A percentile compares a stretch with the other conserved stretches of the same genome.
These are phyloP conservation scores for Musa troglodytarum DNA, from an alignment of 176 grass and related monocot species.

Conservation along the genomic window DNA sequence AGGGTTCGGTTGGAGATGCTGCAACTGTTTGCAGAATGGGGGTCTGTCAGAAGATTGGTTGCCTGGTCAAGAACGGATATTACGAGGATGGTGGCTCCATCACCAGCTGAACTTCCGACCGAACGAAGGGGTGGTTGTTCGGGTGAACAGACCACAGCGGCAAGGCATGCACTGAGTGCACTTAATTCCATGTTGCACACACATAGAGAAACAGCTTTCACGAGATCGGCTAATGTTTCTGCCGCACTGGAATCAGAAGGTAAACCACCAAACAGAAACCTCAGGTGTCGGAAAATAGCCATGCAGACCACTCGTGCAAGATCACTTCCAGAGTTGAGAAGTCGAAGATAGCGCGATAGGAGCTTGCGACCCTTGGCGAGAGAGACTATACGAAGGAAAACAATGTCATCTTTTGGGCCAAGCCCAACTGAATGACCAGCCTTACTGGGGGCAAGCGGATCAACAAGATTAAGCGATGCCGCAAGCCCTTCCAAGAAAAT, in stretches of 20 bases:
- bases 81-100: slow-evolving; percentile 25
- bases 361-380: slow-evolving; percentile 35
- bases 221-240: slow-evolving; percentile 22
- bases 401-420: slow-evolving; percentile 26
- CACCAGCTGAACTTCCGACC: slow-evolving; percentile 30
- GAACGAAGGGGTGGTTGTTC: slow-evolving; percentile 40
- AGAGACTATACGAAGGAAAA: slow-evolving; percentile 32
- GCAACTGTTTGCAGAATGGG: slow-evolving; percentile 1
- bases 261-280: slow-evolving; percentile 30
- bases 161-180: slow-evolving; percentile 32
- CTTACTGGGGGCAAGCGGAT: slow-evolving; percentile 26
- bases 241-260: slow-evolving; percentile 17
- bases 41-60: slow-evolving; percentile 22
- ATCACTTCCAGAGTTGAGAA: slow-evolving; percentile 26
- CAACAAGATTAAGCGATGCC: slow-evolving; percentile 29
- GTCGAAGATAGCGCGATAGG: slow-evolving; percentile 23
- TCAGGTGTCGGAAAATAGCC: slow-evolving; percentile 42
- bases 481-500: slow-evolving; percentile 29
- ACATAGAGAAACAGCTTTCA: slow-evolving; percentile 19
- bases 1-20: slow-evolving; percentile 21
- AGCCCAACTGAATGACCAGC: slow-evolving; percentile 7
- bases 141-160: slow-evolving; percentile 37
- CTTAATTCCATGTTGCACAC: slow-evolving; percentile 28
- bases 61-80: slow-evolving; percentile 29
- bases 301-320: slow-evolving; percentile 33